Base-by-base conservation (phyloP, 2,329 filamentous ascomycete genomes). In the Dryadomyces quercivorus region DNA sequence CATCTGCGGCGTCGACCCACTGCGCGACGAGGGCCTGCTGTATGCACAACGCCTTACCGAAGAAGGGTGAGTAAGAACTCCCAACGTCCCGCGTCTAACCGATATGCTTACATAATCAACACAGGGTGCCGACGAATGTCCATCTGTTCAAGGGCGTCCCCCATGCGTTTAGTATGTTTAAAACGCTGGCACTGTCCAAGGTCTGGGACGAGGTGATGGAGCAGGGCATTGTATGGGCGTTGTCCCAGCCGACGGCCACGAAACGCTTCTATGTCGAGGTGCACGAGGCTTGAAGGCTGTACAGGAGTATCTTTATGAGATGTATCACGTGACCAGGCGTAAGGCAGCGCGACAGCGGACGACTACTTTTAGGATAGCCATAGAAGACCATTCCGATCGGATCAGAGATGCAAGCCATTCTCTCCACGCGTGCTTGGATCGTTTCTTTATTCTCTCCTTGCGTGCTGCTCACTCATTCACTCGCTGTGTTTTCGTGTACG, bases 161-260 rank as follows among this genome's bases (percentile, higher is more conserved):
- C 2, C 59, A 61, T 44, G 58, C 52, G 3, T 61, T 55, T 51
- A 50, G 55, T n/a, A 52, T 52, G 2, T 53, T 52, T 62, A 10
- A 65, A 63, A 49, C 63, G 63, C 18, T 67, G 51, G 70, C 68
- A 13, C 65, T 66, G 59, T 65, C 63, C 4, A 72, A 64, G 54
- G 68, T 65, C 62, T 1, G 62, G 60, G 59, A 80, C 70, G 70
- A 77, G 74, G 59, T 83, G 80, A 3, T 71, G 67, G 18, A 71
- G 63, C 47, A 83, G 22, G 59, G 59, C 38, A 57, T 61, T 13
- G 22, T 52, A 5, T 60, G 56, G 53, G 45, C 49, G 8, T 51
- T 84, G 52, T 84, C 80, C 2, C 64, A 62, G 1, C 78, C 80
- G 55, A 74, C 72, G 2, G 78, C 77, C 59, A 80, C 83, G 58